Evolutionary conservation across 1,284 basidiomycete genomes (phyloP), one percentile per base, ranked within the genome.

Genomic region (Pyrrhoderma noxium): DNA sequence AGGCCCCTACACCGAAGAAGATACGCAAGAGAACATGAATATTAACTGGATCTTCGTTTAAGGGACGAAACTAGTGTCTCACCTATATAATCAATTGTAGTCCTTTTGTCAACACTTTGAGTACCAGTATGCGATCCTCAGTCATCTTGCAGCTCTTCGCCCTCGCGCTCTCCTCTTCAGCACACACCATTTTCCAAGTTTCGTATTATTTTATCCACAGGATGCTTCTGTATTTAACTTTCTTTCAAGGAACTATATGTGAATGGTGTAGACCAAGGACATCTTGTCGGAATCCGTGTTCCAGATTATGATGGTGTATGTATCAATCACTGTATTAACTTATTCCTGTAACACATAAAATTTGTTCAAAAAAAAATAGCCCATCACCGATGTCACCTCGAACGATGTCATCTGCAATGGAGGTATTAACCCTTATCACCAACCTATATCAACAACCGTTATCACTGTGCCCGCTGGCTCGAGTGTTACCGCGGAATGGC

Each of bases 351-450:
- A n/a, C n/a, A n/a, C n/a, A n/a, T n/a, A n/a, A n/a, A n/a, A n/a
- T n/a, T n/a, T n/a, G n/a, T n/a, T n/a, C n/a, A n/a, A n/a, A n/a
- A n/a, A n/a, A 41, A 43, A 45, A 18, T 49, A 78, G 75, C 74
- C 76, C 7, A 76, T 79, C 51, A 73, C 59, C 35, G 72, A 78
- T 57, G 74, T 78, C 3, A 76, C 69, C 3, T 78, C 75, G 0
- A 78, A 77, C 62, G 72, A 79, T 59, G 47, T 80, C 41, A 77
- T 77, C 53, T 79, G 77, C 66, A 80, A 80, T 53, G 77, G 77
- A 27, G 77, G 77, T 23, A 78, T 79, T 59, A 80, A 78, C 60
- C 76, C 77, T 0, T 78, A 76, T 62, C 72, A 77, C 64, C 65
- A 73, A 58, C 74, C 75, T 8, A 64, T 82, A 54, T 69, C 78